A percentile compares a stretch with the other conserved stretches of the same genome.
Conservation (phyloP, 768 basidiomycete genomes). For the Nidularia sp. region DNA sequence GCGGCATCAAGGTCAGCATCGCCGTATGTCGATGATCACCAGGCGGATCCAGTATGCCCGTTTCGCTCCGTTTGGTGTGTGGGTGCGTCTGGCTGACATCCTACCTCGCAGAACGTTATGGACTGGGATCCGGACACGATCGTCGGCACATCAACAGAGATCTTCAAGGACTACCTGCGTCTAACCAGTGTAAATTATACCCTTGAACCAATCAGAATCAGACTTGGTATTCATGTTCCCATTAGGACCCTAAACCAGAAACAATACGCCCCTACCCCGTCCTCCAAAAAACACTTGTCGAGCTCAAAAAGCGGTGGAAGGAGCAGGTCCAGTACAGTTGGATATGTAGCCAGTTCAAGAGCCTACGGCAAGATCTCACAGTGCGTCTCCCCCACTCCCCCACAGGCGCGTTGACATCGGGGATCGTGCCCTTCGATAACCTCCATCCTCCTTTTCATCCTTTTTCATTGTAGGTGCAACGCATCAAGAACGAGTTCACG, state of each 20-base stretch:
- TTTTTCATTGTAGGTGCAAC: slow-evolving; percentile 2
- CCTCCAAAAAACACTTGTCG: slow-evolving; percentile 77
- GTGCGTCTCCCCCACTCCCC: slow-evolving; percentile 44
- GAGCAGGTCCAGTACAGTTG: slow-evolving; percentile 74
- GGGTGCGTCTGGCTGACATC: neutral
- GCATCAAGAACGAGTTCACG: slow-evolving; percentile 77
- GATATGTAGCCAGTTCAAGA: slow-evolving; percentile 99
- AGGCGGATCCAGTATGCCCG: slow-evolving; percentile 61
- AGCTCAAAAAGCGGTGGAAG: slow-evolving; percentile 87
- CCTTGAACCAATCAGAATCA: neutral
- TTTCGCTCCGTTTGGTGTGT: neutral
- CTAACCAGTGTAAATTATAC: slow-evolving; percentile 70
- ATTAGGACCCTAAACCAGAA: slow-evolving; percentile 89
- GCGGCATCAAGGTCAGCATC: slow-evolving; percentile 40
- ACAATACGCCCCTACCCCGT: slow-evolving; percentile 87
- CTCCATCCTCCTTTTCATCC: neutral
- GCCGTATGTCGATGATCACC: slow-evolving; percentile 58
- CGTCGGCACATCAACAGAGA: slow-evolving; percentile 81
- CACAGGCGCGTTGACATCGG: no score
- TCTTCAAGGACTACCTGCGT: slow-evolving; percentile 96
- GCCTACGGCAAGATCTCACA: slow-evolving; percentile 93
- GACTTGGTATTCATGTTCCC: slow-evolving; percentile 1
- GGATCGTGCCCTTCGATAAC: no score
- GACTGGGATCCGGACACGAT: slow-evolving; percentile 97
- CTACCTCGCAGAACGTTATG: slow-evolving; percentile 71